Conservation (phyloP, 345 rosid species). For the Salix arbutifolia region DNA sequence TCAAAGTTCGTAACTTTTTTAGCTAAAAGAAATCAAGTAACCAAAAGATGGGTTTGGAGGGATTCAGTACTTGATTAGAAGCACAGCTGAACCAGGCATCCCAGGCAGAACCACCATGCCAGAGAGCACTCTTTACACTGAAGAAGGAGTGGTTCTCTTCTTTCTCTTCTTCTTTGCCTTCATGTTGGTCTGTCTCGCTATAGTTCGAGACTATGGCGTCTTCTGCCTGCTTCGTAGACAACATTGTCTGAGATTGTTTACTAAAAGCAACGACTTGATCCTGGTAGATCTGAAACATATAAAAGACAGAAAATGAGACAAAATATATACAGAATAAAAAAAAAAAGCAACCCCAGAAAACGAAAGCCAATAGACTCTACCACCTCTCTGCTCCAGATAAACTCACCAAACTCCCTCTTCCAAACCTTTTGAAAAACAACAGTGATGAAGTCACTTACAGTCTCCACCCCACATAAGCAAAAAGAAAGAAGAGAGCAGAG, state of each 20-base stretch:
- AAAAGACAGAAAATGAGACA: conserved; percentile 39
- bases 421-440: background rate
- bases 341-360: conserved; percentile 25
- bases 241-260: conserved; percentile 44
- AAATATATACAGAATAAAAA: conserved; percentile 2
- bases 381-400: conserved; percentile 9
- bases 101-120: conserved; percentile 99
- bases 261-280: conserved; percentile 25
- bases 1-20: background rate
- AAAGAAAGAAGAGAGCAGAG: background rate
- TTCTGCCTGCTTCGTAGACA: conserved; percentile 82
- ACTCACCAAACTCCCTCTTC: background rate
- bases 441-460: background rate
- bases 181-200: conserved; percentile 43
- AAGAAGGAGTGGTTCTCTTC: conserved; percentile 44
- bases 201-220: conserved; percentile 74
- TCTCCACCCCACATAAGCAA: conserved; percentile 17
- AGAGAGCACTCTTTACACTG: conserved; percentile 58
- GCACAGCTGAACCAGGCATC: conserved; percentile 99
- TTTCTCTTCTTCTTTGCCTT: conserved; percentile 3
- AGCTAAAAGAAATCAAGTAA: background rate
- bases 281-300: conserved; percentile 39
- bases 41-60: background rate
- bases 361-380: conserved; percentile 23
- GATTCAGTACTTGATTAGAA: conserved; percentile 72